These are phyloP conservation scores for Chlamydomonas sphaeroides DNA, from an alignment of 139 green algal genomes.

Conservation along the genomic window DNA sequence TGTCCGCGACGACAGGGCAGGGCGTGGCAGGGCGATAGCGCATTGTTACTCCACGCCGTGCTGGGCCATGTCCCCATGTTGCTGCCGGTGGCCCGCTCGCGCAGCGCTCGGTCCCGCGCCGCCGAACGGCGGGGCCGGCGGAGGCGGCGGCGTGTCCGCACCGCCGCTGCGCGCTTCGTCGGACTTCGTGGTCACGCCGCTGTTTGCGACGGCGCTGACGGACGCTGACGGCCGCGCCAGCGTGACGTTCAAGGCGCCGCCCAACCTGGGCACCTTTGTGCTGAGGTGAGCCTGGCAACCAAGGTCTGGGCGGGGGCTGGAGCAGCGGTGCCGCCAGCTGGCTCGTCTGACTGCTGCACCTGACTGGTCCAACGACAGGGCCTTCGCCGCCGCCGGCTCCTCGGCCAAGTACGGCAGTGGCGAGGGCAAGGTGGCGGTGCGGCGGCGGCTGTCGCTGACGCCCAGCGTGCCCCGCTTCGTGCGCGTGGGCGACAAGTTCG, in stretches of 20 bases:
- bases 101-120: not conserved
- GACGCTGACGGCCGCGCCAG: constrained; percentile 4
- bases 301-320: not conserved
- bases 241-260: constrained; percentile 48
- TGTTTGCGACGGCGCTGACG: constrained; percentile 26
- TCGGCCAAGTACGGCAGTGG: constrained; percentile 53
- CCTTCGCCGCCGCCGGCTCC: constrained; percentile 19
- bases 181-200: constrained; percentile 50
- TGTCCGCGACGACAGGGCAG: no score
- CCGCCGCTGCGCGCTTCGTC: no score
- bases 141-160: no score
- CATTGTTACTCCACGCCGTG: no score
- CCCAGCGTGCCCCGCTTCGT: constrained; percentile 66
- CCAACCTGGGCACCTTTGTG: constrained; percentile 58
- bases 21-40: no score
- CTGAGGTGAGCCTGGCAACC: not conserved
- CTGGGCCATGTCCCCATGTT: not conserved
- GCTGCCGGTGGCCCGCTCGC: not conserved
- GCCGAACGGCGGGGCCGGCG: no score
- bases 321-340: not conserved
- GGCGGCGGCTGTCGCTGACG: constrained; percentile 64
- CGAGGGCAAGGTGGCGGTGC: constrained; percentile 60
- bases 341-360: not conserved
- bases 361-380: not conserved
- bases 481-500: constrained; percentile 69